These are phyloP conservation scores for Chaetoceros tenuissimus DNA, from an alignment of 108 stramenopile genomes.

Conservation along the genomic window DNA sequence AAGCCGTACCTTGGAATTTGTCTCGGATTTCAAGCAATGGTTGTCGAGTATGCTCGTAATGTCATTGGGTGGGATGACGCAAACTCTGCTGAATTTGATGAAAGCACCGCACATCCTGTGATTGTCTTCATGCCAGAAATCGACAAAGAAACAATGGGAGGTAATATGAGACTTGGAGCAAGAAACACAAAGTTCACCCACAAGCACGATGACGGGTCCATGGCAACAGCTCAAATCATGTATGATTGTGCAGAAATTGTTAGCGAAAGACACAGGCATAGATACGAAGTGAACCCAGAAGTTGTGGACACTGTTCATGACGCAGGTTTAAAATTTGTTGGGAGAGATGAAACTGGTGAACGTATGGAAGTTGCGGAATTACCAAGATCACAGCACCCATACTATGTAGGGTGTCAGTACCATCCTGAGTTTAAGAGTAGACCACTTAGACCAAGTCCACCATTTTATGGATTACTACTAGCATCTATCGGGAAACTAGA, in stretches of 20 bases:
- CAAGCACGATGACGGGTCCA: constrained; percentile 36
- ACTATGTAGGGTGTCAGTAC: constrained; percentile 97
- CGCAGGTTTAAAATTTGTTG: constrained; percentile 91
- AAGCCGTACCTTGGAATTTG: constrained; percentile 94
- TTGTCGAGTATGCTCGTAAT: constrained; percentile 95
- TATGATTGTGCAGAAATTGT: constrained; percentile 70
- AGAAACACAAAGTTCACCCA: constrained; percentile 82
- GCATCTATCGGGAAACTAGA: constrained; percentile 76
- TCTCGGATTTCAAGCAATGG: constrained; percentile 96
- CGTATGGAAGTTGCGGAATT: constrained; percentile 99
- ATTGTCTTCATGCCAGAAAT: constrained; percentile 99
- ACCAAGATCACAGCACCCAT: constrained; percentile 80
- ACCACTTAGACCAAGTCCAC: constrained; percentile 93
- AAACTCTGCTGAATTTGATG: constrained; percentile 94
- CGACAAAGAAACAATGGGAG: constrained; percentile 94
- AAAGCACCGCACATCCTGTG: constrained; percentile 63
- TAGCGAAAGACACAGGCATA: constrained; percentile 95
- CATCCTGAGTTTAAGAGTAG: constrained; percentile 98
- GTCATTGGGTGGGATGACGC: constrained; percentile 77
- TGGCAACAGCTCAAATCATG: constrained; percentile 46
- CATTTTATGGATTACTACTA: constrained; percentile 89
- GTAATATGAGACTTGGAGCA: constrained; percentile 97
- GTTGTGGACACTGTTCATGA: constrained; percentile 80
- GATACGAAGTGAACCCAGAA: constrained; percentile 99
- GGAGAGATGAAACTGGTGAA: constrained; percentile 84